Percentiles rank a stretch among this genome's conserved stretches.
Conservation (phyloP, 768 basidiomycete species). For the Chalciporus chontae region DNA sequence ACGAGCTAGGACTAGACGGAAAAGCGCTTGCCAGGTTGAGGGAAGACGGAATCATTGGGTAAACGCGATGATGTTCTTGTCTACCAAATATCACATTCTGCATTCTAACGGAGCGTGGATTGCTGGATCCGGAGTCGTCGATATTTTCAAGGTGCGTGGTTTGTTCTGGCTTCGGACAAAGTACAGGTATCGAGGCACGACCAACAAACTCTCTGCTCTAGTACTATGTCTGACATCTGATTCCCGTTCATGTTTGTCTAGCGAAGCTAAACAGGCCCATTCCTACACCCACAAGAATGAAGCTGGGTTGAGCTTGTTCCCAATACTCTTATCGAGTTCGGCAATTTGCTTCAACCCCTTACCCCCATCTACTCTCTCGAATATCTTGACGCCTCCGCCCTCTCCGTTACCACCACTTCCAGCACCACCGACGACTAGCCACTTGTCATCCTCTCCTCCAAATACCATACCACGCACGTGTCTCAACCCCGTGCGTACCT, state of each 20-base stretch:
- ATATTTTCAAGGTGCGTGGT: background rate
- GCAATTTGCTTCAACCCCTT: slow-evolving; percentile 53
- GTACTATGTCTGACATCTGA: background rate
- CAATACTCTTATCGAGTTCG: slow-evolving; percentile 30
- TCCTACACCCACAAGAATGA: slow-evolving; percentile 35
- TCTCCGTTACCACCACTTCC: slow-evolving; percentile 48
- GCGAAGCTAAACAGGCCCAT: background rate
- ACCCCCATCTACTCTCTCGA: slow-evolving; percentile 61
- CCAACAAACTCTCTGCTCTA: background rate
- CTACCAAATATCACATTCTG: background rate
- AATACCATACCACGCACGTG: slow-evolving; percentile 71
- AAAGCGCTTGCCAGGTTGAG: slow-evolving; percentile 39
- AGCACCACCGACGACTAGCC: slow-evolving; percentile 62
- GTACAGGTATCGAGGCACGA: background rate
- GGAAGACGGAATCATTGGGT: slow-evolving; percentile 39
- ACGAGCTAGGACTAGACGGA: slow-evolving; percentile 39
- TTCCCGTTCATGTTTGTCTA: background rate
- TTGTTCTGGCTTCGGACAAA: background rate
- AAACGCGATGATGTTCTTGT: background rate
- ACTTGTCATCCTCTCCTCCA: slow-evolving; percentile 58
- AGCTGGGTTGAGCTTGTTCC: slow-evolving; percentile 36
- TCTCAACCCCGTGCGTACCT: slow-evolving; percentile 65
- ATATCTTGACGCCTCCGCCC: slow-evolving; percentile 69
- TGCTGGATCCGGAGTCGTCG: too few species aligned
- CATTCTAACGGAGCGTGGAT: background rate